A percentile compares a stretch with the other conserved stretches of the same genome.
Evolutionary conservation across 1,284 basidiomycete genomes (phyloP).

Genomic region (Moesziomyces sp.): DNA sequence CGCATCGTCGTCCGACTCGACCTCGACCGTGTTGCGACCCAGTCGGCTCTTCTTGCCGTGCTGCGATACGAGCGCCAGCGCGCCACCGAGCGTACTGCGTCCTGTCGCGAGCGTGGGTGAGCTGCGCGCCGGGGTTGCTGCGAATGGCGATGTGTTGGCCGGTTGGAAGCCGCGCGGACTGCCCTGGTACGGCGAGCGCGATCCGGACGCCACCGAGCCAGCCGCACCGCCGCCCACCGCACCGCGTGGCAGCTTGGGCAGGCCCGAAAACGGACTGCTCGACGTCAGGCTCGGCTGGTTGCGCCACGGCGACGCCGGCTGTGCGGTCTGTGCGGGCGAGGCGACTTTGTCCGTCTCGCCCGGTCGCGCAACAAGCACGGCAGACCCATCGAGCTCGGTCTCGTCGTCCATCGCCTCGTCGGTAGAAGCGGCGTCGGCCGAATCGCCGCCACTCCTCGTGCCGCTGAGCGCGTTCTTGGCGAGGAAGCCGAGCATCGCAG

Average conservation of each 20-base stretch:
- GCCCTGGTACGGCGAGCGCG: constrained; percentile 21
- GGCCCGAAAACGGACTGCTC: constrained; percentile 48
- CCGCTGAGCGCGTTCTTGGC: constrained; percentile 40
- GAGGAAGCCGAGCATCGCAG: constrained; percentile 47
- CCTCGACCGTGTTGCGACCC: constrained; percentile 6
- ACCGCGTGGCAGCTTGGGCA: constrained; percentile 38
- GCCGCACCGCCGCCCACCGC: constrained; percentile 4
- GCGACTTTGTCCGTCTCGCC: constrained; percentile 5
- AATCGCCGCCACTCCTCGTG: constrained; percentile 1
- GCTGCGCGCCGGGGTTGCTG: constrained; percentile 21
- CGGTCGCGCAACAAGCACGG: constrained; percentile 20
- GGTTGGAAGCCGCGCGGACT: constrained; percentile 37
- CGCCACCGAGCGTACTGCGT: constrained; percentile 22
- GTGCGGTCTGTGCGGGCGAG: constrained; percentile 1
- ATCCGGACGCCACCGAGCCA: constrained; percentile 27
- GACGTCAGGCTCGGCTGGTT: constrained; percentile 45
- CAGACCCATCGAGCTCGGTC: constrained; percentile 21
- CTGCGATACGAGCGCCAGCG: constrained; percentile 37
- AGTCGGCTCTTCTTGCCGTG: constrained; percentile 34
- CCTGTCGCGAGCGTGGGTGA: constrained; percentile 18
- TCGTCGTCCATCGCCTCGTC: constrained; percentile 39
- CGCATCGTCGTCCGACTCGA: constrained; percentile 9
- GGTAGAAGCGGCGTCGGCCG: background rate
- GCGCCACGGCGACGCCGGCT: constrained; percentile 34
- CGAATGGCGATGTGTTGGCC: constrained; percentile 34